A percentile compares a stretch with the other conserved stretches of the same genome.
Conservation (phyloP, 2,329 filamentous ascomycete genomes). For the Epichloe baconii region DNA sequence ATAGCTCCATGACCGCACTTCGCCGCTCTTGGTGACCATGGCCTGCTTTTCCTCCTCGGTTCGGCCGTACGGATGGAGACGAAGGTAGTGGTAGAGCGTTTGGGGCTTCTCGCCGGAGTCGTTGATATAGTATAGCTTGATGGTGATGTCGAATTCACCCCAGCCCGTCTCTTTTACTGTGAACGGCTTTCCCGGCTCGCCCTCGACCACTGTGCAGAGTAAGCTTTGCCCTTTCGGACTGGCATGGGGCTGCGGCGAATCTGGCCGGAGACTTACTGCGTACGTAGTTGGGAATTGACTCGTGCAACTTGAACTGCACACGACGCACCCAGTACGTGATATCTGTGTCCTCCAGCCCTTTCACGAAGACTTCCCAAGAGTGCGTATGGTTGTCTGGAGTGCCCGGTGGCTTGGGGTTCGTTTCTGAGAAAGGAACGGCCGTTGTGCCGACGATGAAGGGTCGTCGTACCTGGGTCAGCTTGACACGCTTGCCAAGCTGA, state of each 20-base stretch:
- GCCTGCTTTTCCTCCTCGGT: slow-evolving; percentile 59
- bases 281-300: slow-evolving; percentile 85
- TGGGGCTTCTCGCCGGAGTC: slow-evolving; percentile 87
- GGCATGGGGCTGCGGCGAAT: background rate
- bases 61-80: slow-evolving; percentile 80
- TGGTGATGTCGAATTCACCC: slow-evolving; percentile 94
- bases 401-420: slow-evolving; percentile 63
- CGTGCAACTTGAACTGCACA: slow-evolving; percentile 96
- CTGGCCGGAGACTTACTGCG: slow-evolving; percentile 42
- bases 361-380: slow-evolving; percentile 90
- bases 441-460: slow-evolving; percentile 68
- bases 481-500: slow-evolving; percentile 48
- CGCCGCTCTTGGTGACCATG: slow-evolving; percentile 42
- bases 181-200: slow-evolving; percentile 56
- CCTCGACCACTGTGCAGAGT: slow-evolving; percentile 48
- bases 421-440: slow-evolving; percentile 65
- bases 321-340: slow-evolving; percentile 93
- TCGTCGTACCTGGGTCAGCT: slow-evolving; percentile 49
- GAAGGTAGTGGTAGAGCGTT: slow-evolving; percentile 86
- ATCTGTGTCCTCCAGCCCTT: slow-evolving; percentile 77
- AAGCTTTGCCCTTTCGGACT: background rate
- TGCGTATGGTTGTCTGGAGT: slow-evolving; percentile 88
- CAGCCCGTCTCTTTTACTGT: slow-evolving; percentile 86
- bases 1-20: slow-evolving; percentile 69
- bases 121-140: slow-evolving; percentile 85